Evolutionary conservation across 1,139 yeast species (phyloP).

Genomic region (Ashbya aceris): DNA sequence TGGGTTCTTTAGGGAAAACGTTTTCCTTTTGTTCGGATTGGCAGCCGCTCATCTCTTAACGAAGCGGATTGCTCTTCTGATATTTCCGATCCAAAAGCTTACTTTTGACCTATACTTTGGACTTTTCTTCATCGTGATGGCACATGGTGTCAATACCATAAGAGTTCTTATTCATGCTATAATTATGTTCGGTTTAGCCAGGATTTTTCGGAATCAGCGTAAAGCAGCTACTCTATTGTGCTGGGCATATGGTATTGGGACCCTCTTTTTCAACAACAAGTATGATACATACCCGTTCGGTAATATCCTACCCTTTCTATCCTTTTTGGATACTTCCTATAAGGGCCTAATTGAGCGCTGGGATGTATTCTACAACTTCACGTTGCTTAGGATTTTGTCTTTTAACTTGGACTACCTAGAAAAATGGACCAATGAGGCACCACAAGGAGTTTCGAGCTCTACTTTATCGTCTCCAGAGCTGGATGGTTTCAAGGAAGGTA

Average conservation of each 20-base stretch:
- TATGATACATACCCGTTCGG: conserved; percentile 49
- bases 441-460: conserved; percentile 6
- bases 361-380: conserved; percentile 94
- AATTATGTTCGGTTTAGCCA: conserved; percentile 48
- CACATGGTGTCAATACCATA: conserved; percentile 70
- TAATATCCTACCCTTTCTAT: conserved; percentile 30
- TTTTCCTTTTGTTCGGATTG: conserved; percentile 49
- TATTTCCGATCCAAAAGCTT: conserved; percentile 33
- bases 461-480: conserved; percentile 11
- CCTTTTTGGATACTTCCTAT: conserved; percentile 46
- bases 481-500: conserved; percentile 15
- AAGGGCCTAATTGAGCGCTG: conserved; percentile 78
- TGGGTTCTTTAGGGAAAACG: conserved; percentile 74
- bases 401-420: conserved; percentile 69
- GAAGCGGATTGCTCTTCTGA: conserved; percentile 32
- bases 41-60: conserved; percentile 44
- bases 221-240: conserved; percentile 34
- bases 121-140: conserved; percentile 52
- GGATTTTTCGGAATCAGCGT: conserved; percentile 27
- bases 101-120: conserved; percentile 69
- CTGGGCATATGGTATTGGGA: conserved; percentile 72
- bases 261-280: conserved; percentile 70
- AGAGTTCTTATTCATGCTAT: conserved; percentile 51
- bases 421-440: conserved; percentile 27
- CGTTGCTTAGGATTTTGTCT: conserved; percentile 74